Evolutionary conservation across 495 filamentous ascomycete species (phyloP).

Genomic region (Penicillium angulare): DNA sequence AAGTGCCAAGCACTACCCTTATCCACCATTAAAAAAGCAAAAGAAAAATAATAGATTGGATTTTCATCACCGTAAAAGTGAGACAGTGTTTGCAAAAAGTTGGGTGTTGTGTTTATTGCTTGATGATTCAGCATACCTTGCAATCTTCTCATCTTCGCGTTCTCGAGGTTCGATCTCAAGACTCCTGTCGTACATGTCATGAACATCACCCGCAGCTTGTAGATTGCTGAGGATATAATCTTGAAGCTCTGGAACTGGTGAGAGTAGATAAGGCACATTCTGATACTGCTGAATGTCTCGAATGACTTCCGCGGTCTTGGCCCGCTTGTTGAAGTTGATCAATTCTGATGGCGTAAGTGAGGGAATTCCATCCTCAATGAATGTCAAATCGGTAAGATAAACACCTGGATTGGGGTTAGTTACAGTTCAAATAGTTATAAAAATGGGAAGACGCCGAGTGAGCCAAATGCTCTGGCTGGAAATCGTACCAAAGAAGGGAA

Average conservation of each 20-base stretch:
- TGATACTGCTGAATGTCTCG: constrained; percentile 98
- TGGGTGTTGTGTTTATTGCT: constrained; percentile 38
- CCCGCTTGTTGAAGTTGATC: constrained; percentile 97
- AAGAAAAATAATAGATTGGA: constrained; percentile 10
- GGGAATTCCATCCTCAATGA: constrained; percentile 97
- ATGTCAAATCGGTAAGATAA: constrained; percentile 95
- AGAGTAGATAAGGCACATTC: constrained; percentile 88
- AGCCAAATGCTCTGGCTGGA: background rate
- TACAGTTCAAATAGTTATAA: background rate
- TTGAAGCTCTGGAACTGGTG: constrained; percentile 86
- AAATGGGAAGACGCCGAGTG: background rate
- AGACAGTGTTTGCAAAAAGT: constrained; percentile 35
- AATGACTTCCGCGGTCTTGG: constrained; percentile 97
- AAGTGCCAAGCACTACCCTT: constrained; percentile 19
- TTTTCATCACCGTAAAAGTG: constrained; percentile 29
- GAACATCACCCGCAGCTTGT: constrained; percentile 88
- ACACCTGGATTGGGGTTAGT: constrained; percentile 59
- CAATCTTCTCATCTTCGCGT: constrained; percentile 92
- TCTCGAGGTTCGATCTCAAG: constrained; percentile 90
- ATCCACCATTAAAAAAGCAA: constrained; percentile 14
- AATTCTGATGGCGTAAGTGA: constrained; percentile 91
- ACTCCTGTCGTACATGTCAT: constrained; percentile 98
- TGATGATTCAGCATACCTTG: constrained; percentile 58
- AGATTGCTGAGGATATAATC: constrained; percentile 97
- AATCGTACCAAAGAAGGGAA: constrained; percentile 91